Evolutionary conservation across 495 filamentous ascomycete genomes (phyloP).

Genomic region (Aspergillus coremiiformis): DNA sequence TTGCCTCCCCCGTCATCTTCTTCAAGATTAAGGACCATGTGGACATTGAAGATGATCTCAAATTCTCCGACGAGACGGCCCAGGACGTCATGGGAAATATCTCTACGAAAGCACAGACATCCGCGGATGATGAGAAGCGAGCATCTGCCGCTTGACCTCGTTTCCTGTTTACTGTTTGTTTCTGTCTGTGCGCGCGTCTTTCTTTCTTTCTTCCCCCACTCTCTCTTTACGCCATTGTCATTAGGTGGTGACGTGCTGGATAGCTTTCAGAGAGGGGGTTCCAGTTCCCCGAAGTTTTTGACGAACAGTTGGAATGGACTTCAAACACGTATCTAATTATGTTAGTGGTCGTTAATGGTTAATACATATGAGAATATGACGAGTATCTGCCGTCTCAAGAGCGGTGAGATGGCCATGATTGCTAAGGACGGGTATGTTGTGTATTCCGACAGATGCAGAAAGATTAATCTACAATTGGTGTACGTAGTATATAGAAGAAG

Average conservation of each 20-base stretch:
- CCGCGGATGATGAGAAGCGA: conserved; percentile 15
- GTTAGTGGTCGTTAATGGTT: not conserved
- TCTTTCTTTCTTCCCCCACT: too few relatives aligned
- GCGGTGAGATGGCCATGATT: not conserved
- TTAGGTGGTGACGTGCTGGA: not conserved
- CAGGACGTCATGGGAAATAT: conserved; percentile 26
- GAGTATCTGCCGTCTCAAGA: not conserved
- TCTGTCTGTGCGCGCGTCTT: too few relatives aligned
- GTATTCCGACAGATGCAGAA: too few relatives aligned
- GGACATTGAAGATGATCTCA: conserved; percentile 67
- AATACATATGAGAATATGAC: not conserved
- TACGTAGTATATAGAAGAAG: too few relatives aligned
- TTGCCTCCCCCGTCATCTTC: conserved; percentile 75
- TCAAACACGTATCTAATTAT: not conserved
- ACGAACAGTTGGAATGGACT: not conserved
- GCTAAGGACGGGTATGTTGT: too few relatives aligned
- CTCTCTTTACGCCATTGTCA: too few relatives aligned
- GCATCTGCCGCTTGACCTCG: conserved; percentile 1
- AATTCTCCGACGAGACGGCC: conserved; percentile 71
- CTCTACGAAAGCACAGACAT: conserved; percentile 7
- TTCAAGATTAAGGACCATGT: conserved; percentile 69
- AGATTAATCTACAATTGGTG: too few relatives aligned
- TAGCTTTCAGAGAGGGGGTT: not conserved
- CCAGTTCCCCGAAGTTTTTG: not conserved
- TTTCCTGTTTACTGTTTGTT: not conserved